A percentile compares a stretch with the other conserved stretches of the same genome.
Evolutionary conservation across 2,329 filamentous ascomycete genomes (phyloP).

Genomic region (Epichloe typhina): DNA sequence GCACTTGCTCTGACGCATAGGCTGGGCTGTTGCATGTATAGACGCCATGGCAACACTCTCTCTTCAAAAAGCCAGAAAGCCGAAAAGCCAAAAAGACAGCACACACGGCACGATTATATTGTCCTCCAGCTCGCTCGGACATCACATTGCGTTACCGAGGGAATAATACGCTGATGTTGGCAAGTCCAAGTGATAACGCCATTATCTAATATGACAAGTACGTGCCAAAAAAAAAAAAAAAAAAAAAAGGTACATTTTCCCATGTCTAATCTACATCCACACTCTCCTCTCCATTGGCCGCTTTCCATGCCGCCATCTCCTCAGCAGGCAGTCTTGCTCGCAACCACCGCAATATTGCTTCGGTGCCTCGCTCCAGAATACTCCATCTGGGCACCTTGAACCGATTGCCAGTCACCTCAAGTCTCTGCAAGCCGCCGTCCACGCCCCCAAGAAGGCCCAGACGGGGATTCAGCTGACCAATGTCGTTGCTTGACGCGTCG

Average conservation of each 20-base stretch:
- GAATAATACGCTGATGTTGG: background rate
- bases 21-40: background rate
- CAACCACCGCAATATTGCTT: slow-evolving; percentile 70
- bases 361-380: slow-evolving; percentile 75
- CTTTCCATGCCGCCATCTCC: slow-evolving; percentile 44
- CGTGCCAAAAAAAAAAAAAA: background rate
- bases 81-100: too few relatives aligned
- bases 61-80: background rate
- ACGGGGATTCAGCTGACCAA: slow-evolving; percentile 65
- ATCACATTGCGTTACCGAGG: too few relatives aligned
- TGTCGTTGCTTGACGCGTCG: slow-evolving; percentile 75
- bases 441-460: slow-evolving; percentile 62
- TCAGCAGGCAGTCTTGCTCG: slow-evolving; percentile 58
- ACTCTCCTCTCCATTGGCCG: slow-evolving; percentile 26
- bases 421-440: slow-evolving; percentile 42
- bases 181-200: background rate
- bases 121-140: too few relatives aligned
- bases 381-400: slow-evolving; percentile 81
- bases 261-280: slow-evolving; percentile 7
- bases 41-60: background rate
- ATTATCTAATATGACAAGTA: background rate
- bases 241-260: background rate
- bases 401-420: slow-evolving; percentile 73
- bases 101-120: too few relatives aligned
- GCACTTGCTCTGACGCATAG: background rate